These are phyloP conservation scores for Oxyria digyna DNA, from an alignment of 148 eudicot genomes.

Conservation along the genomic window DNA sequence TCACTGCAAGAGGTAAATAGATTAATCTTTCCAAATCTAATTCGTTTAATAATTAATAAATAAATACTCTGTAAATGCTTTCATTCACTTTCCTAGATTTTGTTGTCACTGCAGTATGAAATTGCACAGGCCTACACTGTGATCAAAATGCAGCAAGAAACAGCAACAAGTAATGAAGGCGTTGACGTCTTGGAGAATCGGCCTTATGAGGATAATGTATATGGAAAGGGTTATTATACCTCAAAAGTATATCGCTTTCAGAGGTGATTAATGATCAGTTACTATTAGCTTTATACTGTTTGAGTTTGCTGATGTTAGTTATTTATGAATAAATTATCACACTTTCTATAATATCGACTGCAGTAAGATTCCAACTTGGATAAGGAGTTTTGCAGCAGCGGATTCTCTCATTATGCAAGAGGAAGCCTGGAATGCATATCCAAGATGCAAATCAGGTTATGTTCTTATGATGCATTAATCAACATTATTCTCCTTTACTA, in stretches of 20 bases:
- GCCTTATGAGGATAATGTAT: conserved; percentile 39
- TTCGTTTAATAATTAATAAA: neutral
- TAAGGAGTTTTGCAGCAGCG: conserved; percentile 39
- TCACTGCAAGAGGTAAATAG: conserved; percentile 52
- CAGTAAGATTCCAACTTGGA: conserved; percentile 73
- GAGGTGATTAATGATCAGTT: conserved; percentile 28
- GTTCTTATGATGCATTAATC: neutral
- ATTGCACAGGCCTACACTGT: conserved; percentile 59
- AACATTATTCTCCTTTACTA: neutral
- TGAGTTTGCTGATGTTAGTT: too few species aligned
- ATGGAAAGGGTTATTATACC: conserved; percentile 54
- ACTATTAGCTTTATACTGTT: neutral
- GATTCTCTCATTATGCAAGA: conserved; percentile 56
- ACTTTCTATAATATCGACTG: neutral
- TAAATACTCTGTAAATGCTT: too few species aligned
- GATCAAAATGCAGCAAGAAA: conserved; percentile 54
- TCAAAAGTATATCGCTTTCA: conserved; percentile 49
- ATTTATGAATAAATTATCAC: neutral
- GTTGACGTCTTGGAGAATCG: conserved; percentile 45
- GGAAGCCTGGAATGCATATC: conserved; percentile 74
- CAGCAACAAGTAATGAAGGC: conserved; percentile 42
- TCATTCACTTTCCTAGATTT: neutral
- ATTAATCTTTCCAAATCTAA: neutral
- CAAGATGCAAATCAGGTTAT: conserved; percentile 60
- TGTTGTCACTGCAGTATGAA: conserved; percentile 37